phyloP scores from a whole-genome alignment of 805 yeast species.

The Schwanniomyces pseudopolymorphus region DNA sequence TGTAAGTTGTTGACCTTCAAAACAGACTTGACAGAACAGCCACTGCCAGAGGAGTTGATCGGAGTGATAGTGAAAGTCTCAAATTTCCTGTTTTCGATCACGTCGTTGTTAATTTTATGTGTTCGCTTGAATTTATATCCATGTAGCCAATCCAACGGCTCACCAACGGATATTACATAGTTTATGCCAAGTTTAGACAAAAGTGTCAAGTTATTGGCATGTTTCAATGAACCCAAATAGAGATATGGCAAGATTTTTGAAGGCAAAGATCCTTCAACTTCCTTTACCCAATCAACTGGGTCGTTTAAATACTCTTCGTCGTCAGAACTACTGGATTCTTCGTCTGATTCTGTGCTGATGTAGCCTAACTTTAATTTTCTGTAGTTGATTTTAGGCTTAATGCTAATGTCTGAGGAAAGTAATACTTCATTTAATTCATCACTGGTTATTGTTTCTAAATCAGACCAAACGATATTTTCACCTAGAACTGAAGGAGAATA shows the following conservation, averaged over 20 bases:
- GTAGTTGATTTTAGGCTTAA: conserved; percentile 9
- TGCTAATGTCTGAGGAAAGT: conserved; percentile 17
- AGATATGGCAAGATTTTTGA: conserved; percentile 80
- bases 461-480: conserved; percentile 24
- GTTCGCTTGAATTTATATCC: conserved; percentile 26
- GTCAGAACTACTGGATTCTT: conserved; percentile 7
- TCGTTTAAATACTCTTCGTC: background rate
- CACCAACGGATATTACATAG: conserved; percentile 85
- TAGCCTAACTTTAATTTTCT: conserved; percentile 23
- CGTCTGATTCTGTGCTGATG: conserved; percentile 14
- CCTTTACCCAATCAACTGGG: conserved; percentile 35
- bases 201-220: conserved; percentile 72
- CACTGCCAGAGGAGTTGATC: conserved; percentile 7
- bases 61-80: conserved; percentile 30
- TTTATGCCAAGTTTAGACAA: conserved; percentile 65
- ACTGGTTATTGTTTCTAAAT: conserved; percentile 26
- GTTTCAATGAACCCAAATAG: conserved; percentile 79
- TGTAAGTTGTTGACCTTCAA: conserved; percentile 71
- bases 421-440: conserved; percentile 36
- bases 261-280: conserved; percentile 70
- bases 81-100: conserved; percentile 28
- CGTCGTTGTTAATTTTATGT: conserved; percentile 22
- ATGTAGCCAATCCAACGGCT: conserved; percentile 62
- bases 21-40: conserved; percentile 40
- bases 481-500: conserved; percentile 50